phyloP scores from a whole-genome alignment of 495 filamentous ascomycete species.

The Elaphomyces granulatus region DNA sequence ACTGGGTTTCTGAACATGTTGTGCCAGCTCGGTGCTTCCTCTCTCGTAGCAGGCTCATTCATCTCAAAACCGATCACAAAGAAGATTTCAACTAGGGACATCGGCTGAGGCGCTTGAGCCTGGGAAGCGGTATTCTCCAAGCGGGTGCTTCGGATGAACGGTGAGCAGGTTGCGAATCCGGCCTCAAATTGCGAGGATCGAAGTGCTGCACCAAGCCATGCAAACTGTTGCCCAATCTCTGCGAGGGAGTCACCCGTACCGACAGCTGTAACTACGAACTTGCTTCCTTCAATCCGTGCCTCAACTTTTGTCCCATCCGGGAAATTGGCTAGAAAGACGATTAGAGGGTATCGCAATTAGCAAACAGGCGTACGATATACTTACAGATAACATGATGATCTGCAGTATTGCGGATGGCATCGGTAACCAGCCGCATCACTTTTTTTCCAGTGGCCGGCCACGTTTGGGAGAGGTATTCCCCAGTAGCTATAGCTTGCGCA shows the following conservation, averaged over 20 bases:
- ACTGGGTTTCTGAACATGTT: constrained; percentile 10
- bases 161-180: constrained; percentile 1
- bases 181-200: constrained; percentile 6
- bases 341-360: constrained; percentile 3
- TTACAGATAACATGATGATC: constrained; percentile 2
- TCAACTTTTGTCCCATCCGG: background rate
- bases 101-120: no score
- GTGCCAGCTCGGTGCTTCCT: constrained; percentile 9
- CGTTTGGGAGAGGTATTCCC: constrained; percentile 17
- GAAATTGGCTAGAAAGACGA: background rate
- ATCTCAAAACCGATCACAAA: no score
- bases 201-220: constrained; percentile 12
- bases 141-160: background rate
- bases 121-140: background rate
- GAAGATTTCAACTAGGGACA: no score
- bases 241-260: constrained; percentile 6
- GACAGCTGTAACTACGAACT: no score
- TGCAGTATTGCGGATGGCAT: no score
- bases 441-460: constrained; percentile 18
- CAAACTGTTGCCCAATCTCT: constrained; percentile 11
- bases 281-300: no score
- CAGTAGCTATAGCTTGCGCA: constrained; percentile 19
- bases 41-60: no score
- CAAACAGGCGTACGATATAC: constrained; percentile 5
- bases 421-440: constrained; percentile 12